Percentiles rank a stretch among this genome's conserved stretches.
These are phyloP conservation scores for Ampelocalamus luodianensis DNA, from an alignment of 176 grass and related monocot species.

Conservation along the genomic window DNA sequence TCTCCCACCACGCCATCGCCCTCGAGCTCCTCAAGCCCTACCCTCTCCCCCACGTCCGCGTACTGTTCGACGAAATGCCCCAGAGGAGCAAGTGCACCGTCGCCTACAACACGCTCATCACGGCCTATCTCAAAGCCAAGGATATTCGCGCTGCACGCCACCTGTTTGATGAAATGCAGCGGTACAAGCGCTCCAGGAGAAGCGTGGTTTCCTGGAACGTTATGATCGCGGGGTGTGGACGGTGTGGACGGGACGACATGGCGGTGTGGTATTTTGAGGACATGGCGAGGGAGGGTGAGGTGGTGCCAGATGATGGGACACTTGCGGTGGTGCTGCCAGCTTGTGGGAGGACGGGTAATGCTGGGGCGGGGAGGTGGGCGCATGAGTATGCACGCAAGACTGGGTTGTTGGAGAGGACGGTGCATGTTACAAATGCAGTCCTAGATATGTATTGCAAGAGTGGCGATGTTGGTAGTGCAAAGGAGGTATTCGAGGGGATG, in stretches of 20 bases:
- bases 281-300: constrained; percentile 43
- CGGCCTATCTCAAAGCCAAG: constrained; percentile 18
- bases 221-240: constrained; percentile 46
- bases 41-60: not conserved
- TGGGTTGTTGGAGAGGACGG: constrained; percentile 21
- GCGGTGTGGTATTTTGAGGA: constrained; percentile 42
- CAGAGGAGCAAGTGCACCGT: constrained; percentile 41
- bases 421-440: constrained; percentile 58
- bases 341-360: constrained; percentile 52
- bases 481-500: constrained; percentile 45
- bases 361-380: constrained; percentile 42
- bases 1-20: constrained; percentile 51
- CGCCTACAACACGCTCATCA: constrained; percentile 54
- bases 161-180: constrained; percentile 63
- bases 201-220: constrained; percentile 67
- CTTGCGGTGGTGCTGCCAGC: constrained; percentile 49
- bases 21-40: constrained; percentile 48
- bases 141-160: constrained; percentile 24
- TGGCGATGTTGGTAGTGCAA: constrained; percentile 50
- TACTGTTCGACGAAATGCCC: constrained; percentile 43
- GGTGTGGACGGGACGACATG: constrained; percentile 41
- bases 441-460: constrained; percentile 78
- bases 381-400: constrained; percentile 48
- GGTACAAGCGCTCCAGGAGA: constrained; percentile 38
- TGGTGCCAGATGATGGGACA: constrained; percentile 56